Evolutionary conservation across 2,329 filamentous ascomycete genomes (phyloP), one percentile per base, ranked within the genome.

Genomic region (Dactylellina parvicollis): DNA sequence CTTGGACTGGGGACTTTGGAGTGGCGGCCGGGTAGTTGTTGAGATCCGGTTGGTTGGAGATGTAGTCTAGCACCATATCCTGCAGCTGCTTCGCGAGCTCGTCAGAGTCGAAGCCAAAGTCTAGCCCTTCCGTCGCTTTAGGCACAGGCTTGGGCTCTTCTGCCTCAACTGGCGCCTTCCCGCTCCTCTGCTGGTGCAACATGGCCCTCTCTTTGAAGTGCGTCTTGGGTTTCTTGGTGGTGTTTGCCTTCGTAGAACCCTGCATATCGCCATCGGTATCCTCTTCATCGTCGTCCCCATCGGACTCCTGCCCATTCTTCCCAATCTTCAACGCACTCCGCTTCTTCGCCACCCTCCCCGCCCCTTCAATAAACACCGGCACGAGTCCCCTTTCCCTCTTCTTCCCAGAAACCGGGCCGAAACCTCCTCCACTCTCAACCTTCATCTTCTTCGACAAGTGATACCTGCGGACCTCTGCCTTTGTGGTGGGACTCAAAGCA

Each of bases 21-120:
- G 60, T 66, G 9, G 57, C 20, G 9, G 54, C 38, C 40, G 76
- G 74, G 10, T 77, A 75, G 49, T 76, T 76, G 42, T 57, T 59
- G 14, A 76, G 75, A 34, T 74, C 76, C 16, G 75, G 66, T 18
- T 77, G 76, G 50, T 70, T 71, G 4, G 70, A 70, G 18, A 78
- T 75, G 55, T 78, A 77, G 36, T 77, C 77, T 38, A 78, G 73
- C 3, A 78, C 76, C 76, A 78, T 77, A 38, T 75, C 74, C 57
- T 77, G 75, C 72, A 78, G 74, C 10, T 76, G 74, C 22, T 66
- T 47, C 3, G 71, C 76, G 24, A 77, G 75, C 22, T 75, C 65
- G 44, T 76, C 75, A 10, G 66, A 64, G 3, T 76, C 75, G 18
- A 67, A 66, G 9, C 55, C 76, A 52, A 75, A 65, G 9, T 64